Evolutionary conservation across 352 stramenopile species (phyloP).

Genomic region (Globisporangium nunn): DNA sequence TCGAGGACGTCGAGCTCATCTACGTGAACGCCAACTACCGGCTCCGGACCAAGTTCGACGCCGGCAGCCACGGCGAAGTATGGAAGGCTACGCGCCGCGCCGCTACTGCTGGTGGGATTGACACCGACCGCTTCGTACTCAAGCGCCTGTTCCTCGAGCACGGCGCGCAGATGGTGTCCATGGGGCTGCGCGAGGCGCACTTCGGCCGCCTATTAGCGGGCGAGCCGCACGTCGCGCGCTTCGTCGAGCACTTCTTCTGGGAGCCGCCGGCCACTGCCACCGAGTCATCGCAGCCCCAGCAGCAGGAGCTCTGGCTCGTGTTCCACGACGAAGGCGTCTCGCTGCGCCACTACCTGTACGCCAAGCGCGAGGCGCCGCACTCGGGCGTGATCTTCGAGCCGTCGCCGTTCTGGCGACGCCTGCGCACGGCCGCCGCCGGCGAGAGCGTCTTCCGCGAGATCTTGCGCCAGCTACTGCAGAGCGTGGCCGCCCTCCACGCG

Average conservation of each 20-base stretch:
- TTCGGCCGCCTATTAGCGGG: constrained; percentile 50
- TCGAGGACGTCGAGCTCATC: constrained; percentile 46
- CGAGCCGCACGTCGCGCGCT: constrained; percentile 70
- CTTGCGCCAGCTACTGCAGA: constrained; percentile 91
- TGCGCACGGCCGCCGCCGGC: constrained; percentile 41
- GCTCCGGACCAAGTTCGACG: constrained; percentile 75
- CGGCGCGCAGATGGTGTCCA: constrained; percentile 55
- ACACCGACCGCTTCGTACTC: constrained; percentile 55
- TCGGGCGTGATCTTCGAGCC: constrained; percentile 55
- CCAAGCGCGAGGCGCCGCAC: constrained; percentile 35
- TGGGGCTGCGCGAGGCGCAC: constrained; percentile 78
- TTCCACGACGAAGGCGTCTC: constrained; percentile 88
- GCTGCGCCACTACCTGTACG: constrained; percentile 84
- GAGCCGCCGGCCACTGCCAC: too few relatives aligned
- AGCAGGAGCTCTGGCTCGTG: constrained; percentile 82
- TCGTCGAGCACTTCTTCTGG: constrained; percentile 84
- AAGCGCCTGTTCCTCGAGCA: constrained; percentile 80
- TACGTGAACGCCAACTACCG: constrained; percentile 75
- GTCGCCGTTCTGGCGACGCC: constrained; percentile 73
- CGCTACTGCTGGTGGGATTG: neutral
- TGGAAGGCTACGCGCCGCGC: constrained; percentile 39
- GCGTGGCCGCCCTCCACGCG: constrained; percentile 84
- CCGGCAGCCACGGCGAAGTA: constrained; percentile 80
- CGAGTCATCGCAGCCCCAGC: neutral
- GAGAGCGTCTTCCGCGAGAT: constrained; percentile 87